Percentiles rank a stretch among this genome's conserved stretches.
phyloP scores from a whole-genome alignment of 768 basidiomycete genomes.

The Candolleomyces aberdarensis region DNA sequence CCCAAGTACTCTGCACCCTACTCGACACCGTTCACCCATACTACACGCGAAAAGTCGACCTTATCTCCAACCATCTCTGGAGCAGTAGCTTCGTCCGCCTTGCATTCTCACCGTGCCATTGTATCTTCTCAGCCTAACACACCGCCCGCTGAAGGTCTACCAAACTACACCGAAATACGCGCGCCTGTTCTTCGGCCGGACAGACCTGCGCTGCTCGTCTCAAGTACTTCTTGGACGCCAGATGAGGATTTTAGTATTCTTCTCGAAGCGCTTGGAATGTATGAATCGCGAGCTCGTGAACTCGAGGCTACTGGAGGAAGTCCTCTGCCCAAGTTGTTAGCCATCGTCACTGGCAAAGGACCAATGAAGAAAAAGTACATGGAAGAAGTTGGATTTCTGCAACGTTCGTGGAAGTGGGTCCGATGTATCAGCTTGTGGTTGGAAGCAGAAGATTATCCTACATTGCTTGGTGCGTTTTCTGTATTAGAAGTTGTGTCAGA shows the following conservation, averaged over 20 bases:
- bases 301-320: slow-evolving; percentile 14
- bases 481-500: too few species aligned
- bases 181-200: slow-evolving; percentile 57
- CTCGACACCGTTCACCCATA: slow-evolving; percentile 60
- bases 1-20: slow-evolving; percentile 51
- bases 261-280: slow-evolving; percentile 65
- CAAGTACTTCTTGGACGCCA: slow-evolving; percentile 95
- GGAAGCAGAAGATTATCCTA: slow-evolving; percentile 86
- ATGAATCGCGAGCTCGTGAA: slow-evolving; percentile 56
- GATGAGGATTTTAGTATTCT: slow-evolving; percentile 94
- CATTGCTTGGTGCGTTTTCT: slow-evolving; percentile 61
- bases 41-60: slow-evolving; percentile 12
- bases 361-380: slow-evolving; percentile 75
- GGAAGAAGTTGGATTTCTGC: slow-evolving; percentile 54
- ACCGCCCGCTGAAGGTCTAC: neutral
- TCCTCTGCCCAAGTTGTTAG: slow-evolving; percentile 70
- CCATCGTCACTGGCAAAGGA: slow-evolving; percentile 90
- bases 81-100: neutral
- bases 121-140: neutral
- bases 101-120: neutral
- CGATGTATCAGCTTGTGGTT: slow-evolving; percentile 84
- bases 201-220: slow-evolving; percentile 83
- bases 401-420: slow-evolving; percentile 74
- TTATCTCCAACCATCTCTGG: neutral
- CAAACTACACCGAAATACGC: slow-evolving; percentile 31